phyloP scores from a whole-genome alignment of 805 yeast genomes.

The Yarrowia deformans region DNA sequence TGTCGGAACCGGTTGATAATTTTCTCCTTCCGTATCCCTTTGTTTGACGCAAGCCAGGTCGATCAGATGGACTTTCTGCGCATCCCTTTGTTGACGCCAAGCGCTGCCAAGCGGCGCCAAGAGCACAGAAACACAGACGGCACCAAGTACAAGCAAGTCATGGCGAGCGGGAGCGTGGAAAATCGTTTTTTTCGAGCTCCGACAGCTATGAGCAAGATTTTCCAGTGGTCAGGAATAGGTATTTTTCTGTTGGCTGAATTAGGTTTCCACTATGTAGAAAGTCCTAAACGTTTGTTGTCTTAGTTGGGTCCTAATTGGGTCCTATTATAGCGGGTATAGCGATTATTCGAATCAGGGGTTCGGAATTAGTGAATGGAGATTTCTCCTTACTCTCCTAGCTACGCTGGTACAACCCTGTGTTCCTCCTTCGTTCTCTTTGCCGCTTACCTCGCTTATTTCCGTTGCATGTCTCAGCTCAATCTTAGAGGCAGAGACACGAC shows the following conservation, averaged over 20 bases:
- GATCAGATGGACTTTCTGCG: constrained; percentile 7
- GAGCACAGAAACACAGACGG: background rate
- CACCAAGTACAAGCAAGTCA: background rate
- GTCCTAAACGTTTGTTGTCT: no score
- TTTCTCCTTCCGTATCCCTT: constrained; percentile 9
- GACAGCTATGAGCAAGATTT: background rate
- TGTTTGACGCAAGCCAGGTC: background rate
- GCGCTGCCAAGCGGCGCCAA: constrained; percentile 11
- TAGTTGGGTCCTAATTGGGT: no score
- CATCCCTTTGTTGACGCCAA: constrained; percentile 16
- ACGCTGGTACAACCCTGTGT: no score
- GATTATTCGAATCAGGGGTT: no score
- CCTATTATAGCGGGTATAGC: no score
- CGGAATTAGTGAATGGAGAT: no score
- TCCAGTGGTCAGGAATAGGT: background rate
- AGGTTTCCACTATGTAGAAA: no score
- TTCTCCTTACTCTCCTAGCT: no score
- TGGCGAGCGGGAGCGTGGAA: background rate
- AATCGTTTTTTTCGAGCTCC: background rate
- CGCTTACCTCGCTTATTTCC: constrained; percentile 2
- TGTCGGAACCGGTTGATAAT: constrained; percentile 14
- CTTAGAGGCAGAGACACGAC: background rate
- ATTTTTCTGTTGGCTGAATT: no score
- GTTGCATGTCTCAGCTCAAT: constrained; percentile 14
- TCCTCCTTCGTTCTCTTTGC: background rate